These are phyloP conservation scores for Lophium mytilinum DNA, from an alignment of 495 filamentous ascomycete genomes.

Conservation along the genomic window DNA sequence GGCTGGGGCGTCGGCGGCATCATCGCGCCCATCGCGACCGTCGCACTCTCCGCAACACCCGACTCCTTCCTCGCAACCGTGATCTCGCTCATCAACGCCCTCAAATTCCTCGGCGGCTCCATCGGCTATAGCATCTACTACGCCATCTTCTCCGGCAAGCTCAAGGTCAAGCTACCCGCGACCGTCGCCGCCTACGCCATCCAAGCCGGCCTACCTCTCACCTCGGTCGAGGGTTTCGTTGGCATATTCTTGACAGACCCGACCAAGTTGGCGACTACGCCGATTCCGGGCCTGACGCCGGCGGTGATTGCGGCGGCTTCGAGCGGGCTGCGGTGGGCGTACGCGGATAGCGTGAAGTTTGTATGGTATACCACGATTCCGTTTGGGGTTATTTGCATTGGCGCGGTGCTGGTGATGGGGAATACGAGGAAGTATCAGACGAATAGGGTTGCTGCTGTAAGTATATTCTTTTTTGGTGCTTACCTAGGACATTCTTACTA, in stretches of 20 bases:
- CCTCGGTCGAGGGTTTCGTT: neutral
- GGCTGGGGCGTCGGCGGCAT: neutral
- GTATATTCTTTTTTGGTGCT: neutral
- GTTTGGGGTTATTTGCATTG: neutral
- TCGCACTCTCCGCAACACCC: neutral
- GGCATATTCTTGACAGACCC: neutral
- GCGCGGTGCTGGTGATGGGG: neutral
- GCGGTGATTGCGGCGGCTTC: neutral
- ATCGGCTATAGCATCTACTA: neutral
- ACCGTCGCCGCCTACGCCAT: neutral
- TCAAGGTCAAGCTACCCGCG: neutral
- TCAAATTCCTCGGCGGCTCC: neutral
- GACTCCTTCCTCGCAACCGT: neutral
- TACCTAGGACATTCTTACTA: too few species aligned
- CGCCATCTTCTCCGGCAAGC: neutral
- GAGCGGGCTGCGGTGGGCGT: neutral
- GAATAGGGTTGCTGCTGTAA: neutral
- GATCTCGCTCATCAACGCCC: neutral
- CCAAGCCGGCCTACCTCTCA: neutral
- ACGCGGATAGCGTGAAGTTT: neutral
- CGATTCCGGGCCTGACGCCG: neutral
- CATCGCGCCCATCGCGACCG: neutral
- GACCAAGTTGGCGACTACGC: neutral
- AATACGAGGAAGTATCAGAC: neutral
- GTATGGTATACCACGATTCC: neutral